Percentiles rank a stretch among this genome's conserved stretches.
Conservation (phyloP, 371 early-diverging fungal species). For the Mucor piriformis region DNA sequence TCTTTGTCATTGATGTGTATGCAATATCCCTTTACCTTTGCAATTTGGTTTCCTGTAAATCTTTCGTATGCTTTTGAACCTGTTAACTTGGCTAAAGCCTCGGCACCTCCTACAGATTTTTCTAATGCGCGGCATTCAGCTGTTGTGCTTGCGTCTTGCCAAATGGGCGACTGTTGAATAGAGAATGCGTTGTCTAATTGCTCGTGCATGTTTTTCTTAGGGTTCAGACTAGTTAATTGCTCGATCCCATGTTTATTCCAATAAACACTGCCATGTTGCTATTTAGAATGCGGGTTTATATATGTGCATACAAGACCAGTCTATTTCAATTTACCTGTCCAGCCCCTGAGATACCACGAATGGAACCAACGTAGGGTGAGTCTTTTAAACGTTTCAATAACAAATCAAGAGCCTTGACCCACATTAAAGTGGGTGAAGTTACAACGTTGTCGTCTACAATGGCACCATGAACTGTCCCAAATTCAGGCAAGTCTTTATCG, state of each 20-base stretch:
- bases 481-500: conserved; percentile 63
- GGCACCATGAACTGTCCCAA: conserved; percentile 56
- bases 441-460: conserved; percentile 51
- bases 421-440: conserved; percentile 77
- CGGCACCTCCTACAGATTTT: conserved; percentile 58
- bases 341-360: conserved; percentile 69
- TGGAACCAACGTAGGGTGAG: conserved; percentile 33
- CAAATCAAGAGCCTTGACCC: conserved; percentile 76
- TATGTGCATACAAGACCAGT: not conserved
- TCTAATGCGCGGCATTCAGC: conserved; percentile 69
- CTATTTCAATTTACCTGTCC: conserved; percentile 58
- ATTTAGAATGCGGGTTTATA: not conserved
- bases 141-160: conserved; percentile 83
- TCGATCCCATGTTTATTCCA: conserved; percentile 61
- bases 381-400: conserved; percentile 51
- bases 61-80: conserved; percentile 82
- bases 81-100: conserved; percentile 65
- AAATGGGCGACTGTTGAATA: conserved; percentile 72
- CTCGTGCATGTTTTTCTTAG: conserved; percentile 34
- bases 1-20: not conserved
- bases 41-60: conserved; percentile 80
- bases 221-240: conserved; percentile 39
- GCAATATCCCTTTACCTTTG: conserved; percentile 50
- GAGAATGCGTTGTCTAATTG: conserved; percentile 69
- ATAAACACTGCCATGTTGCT: conserved; percentile 88